These are phyloP conservation scores for Adiantum capillusveneris DNA, from an alignment of 75 land plant species.

Conservation along the genomic window DNA sequence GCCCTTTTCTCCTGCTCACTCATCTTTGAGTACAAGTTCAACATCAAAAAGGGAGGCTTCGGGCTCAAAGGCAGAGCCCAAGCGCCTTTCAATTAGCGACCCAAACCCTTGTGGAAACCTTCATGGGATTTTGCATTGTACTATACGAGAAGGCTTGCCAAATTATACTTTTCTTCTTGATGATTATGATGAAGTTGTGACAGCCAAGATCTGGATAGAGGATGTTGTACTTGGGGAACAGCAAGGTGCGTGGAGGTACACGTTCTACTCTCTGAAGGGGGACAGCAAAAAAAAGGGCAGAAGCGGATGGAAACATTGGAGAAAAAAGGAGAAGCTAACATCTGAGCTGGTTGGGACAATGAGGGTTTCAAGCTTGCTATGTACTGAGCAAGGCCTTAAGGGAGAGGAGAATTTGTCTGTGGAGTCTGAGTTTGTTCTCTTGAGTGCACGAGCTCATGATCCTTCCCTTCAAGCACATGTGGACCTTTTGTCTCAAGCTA, in stretches of 20 bases:
- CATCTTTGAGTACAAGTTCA: not conserved
- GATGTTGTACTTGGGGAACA: not conserved
- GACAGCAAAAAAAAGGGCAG: slow-evolving; percentile 4
- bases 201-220: slow-evolving; percentile 10
- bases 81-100: not conserved
- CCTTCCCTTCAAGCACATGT: not conserved
- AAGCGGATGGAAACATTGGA: slow-evolving; percentile 5
- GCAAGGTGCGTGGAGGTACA: slow-evolving; percentile 2
- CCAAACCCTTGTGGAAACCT: not conserved
- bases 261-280: slow-evolving; percentile 5
- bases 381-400: not conserved
- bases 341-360: slow-evolving; percentile 4
- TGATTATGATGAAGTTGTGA: slow-evolving; percentile 7
- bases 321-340: not conserved
- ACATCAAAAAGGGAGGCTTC: not conserved
- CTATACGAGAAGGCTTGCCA: slow-evolving; percentile 2
- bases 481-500: not conserved
- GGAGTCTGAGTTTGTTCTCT: slow-evolving; percentile 4
- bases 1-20: not conserved
- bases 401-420: not conserved
- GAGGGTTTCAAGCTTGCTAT: slow-evolving; percentile 7
- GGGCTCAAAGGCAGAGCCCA: not conserved
- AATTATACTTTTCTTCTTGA: slow-evolving; percentile 5
- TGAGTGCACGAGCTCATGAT: not conserved
- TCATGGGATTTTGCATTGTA: not conserved